Base-by-base conservation (phyloP, 2,329 filamentous ascomycete genomes). In the Simplicillium aogashimaense region DNA sequence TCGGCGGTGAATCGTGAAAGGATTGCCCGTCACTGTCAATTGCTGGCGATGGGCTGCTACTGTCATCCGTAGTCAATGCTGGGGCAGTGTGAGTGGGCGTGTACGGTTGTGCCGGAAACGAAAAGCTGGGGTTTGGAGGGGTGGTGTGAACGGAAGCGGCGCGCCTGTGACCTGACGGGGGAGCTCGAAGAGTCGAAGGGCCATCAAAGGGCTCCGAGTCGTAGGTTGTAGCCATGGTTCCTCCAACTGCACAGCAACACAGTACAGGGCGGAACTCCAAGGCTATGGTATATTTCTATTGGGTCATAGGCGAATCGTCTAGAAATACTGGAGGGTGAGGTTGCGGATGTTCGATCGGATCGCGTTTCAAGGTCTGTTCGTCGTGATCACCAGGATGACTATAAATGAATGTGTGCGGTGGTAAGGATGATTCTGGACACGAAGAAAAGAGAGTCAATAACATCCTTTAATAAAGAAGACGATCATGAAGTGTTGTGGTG, bases 181-280 rank as follows among this genome's bases (percentile, higher is more conserved):
- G 20, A 25, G 31, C 17, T 51, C 46, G 25, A 48, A 41, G 28
- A 13, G 51, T 42, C 35, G 55, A 51, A 38, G 51, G 51, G 43
- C 49, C 59, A 43, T 56, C 51, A 34, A 58, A 52, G 50, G 51
- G 54, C 49, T 59, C 61, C 37, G 61, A 55, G 43, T 56, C 60
- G 48, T 60, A 60, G 46, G 59, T 50, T 45, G 64, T 61, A 56
- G 63, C 63, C 63, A 67, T 67, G 52, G 49, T 63, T 54, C 53
- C 55, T 57, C 53, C 47, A 60, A 67, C 69, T 67, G 69, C 67
- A 53, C 64, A 57, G 64, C 68, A 12, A 32, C 5, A 32, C 30
- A 32, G 30, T 32, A 15, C 15, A 32, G 30, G 12, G 30, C 15
- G 12, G 13, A 32, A 32, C 30, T 32, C 30, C 6, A 15, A 5